These are phyloP conservation scores for Salix viminalis DNA, from an alignment of 345 rosid species.

Conservation along the genomic window DNA sequence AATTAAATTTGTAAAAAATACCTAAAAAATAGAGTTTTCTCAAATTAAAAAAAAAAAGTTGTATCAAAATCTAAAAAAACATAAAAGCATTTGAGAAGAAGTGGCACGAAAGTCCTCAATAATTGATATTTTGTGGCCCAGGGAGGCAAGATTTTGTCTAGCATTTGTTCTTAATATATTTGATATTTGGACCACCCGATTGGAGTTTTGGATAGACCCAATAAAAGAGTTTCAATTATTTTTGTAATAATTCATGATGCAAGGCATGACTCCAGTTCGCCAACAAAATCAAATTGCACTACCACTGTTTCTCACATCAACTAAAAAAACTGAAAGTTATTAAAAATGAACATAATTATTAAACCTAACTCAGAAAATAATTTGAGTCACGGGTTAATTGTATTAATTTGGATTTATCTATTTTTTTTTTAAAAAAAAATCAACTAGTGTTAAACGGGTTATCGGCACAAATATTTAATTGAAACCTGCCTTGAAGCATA, in stretches of 20 bases:
- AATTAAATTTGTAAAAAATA: too few species aligned
- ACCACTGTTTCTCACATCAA: too few species aligned
- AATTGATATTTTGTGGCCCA: conserved; percentile 1
- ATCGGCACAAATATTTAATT: too few species aligned
- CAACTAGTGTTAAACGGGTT: too few species aligned
- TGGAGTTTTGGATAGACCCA: neutral
- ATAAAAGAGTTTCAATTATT: neutral
- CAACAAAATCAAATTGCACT: neutral
- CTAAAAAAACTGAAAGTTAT: neutral
- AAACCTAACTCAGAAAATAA: too few species aligned
- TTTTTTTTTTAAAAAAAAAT: too few species aligned
- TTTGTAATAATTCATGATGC: neutral
- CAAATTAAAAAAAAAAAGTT: rapidly evolving
- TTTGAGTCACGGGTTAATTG: too few species aligned
- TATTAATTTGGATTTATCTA: too few species aligned
- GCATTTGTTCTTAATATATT: neutral
- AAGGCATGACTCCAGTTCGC: neutral
- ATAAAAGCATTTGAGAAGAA: neutral
- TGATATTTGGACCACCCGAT: neutral
- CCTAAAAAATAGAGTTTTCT: too few species aligned
- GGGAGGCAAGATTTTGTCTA: neutral
- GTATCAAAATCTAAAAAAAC: too few species aligned
- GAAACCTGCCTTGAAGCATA: too few species aligned
- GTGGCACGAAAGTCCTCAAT: neutral
- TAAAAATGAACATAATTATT: too few species aligned